phyloP scores from a whole-genome alignment of 805 yeast species.

The Candida vaughaniae region DNA sequence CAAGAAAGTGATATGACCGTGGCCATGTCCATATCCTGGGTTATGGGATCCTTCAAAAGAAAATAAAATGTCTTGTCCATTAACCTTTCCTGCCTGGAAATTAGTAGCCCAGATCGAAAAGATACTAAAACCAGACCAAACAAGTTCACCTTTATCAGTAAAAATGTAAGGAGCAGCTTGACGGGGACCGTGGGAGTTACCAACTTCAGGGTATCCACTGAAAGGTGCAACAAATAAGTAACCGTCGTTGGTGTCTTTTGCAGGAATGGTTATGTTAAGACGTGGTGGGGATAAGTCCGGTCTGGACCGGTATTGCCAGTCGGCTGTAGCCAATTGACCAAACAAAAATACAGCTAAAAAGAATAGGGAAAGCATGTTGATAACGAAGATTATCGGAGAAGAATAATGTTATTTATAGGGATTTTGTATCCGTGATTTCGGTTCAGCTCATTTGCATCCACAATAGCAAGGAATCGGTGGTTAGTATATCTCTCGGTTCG shows the following conservation, averaged over 20 bases:
- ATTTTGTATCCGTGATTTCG: no score
- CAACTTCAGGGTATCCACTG: conserved; percentile 17
- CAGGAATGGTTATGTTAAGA: conserved; percentile 26
- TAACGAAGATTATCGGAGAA: background rate
- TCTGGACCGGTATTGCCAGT: conserved; percentile 32
- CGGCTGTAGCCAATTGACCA: conserved; percentile 16
- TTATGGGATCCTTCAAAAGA: conserved; percentile 37
- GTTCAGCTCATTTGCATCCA: no score
- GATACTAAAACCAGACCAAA: conserved; percentile 36
- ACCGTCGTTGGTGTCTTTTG: conserved; percentile 23
- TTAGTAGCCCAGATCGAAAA: conserved; percentile 32
- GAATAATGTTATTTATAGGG: background rate
- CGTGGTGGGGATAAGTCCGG: conserved; percentile 35
- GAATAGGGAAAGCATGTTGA: background rate
- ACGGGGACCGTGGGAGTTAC: conserved; percentile 20
- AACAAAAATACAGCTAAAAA: background rate
- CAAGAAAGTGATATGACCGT: conserved; percentile 32
- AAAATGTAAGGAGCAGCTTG: conserved; percentile 38
- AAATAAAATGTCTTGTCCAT: conserved; percentile 26
- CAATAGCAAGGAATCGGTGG: no score
- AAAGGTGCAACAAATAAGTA: conserved; percentile 34
- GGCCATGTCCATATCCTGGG: conserved; percentile 23
- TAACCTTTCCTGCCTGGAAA: conserved; percentile 24
- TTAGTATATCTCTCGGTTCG: no score
- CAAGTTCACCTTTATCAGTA: conserved; percentile 32